Conservation (phyloP, 495 filamentous ascomycete species). For the Extremus antarcticus region DNA sequence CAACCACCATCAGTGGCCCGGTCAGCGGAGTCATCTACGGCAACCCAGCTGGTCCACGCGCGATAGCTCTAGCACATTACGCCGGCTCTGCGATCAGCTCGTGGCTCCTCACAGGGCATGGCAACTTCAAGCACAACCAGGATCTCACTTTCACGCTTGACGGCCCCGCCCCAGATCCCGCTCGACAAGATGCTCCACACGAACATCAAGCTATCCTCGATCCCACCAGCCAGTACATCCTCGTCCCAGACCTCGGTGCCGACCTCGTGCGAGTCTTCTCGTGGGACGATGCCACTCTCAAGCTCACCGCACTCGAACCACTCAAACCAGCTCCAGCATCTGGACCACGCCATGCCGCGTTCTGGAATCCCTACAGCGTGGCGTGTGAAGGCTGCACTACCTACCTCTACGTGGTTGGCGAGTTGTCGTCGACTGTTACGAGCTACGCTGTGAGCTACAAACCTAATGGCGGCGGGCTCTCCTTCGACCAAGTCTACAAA, state of each 20-base stretch:
- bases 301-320: constrained; percentile 14
- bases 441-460: constrained; percentile 26
- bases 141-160: constrained; percentile 21
- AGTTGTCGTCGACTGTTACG: constrained; percentile 25
- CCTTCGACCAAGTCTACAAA: constrained; percentile 22
- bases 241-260: constrained; percentile 32
- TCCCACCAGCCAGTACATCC: constrained; percentile 30
- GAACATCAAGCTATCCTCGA: constrained; percentile 30
- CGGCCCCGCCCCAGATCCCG: constrained; percentile 18
- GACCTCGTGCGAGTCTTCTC: constrained; percentile 27
- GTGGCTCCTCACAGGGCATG: constrained; percentile 16
- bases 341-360: constrained; percentile 31
- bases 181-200: constrained; percentile 26
- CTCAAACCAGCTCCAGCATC: constrained; percentile 12
- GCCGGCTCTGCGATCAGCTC: constrained; percentile 13
- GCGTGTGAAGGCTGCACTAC: constrained; percentile 15
- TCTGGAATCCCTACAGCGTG: constrained; percentile 25
- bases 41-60: constrained; percentile 13
- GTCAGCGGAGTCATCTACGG: constrained; percentile 29
- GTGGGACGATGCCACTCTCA: constrained; percentile 18
- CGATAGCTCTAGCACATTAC: constrained; percentile 29
- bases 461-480: constrained; percentile 20
- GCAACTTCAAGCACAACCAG: constrained; percentile 20
- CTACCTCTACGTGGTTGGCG: constrained; percentile 26
- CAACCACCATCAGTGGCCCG: constrained; percentile 24